phyloP scores from a whole-genome alignment of 352 stramenopile species.

The Phytophthora colocasiae region DNA sequence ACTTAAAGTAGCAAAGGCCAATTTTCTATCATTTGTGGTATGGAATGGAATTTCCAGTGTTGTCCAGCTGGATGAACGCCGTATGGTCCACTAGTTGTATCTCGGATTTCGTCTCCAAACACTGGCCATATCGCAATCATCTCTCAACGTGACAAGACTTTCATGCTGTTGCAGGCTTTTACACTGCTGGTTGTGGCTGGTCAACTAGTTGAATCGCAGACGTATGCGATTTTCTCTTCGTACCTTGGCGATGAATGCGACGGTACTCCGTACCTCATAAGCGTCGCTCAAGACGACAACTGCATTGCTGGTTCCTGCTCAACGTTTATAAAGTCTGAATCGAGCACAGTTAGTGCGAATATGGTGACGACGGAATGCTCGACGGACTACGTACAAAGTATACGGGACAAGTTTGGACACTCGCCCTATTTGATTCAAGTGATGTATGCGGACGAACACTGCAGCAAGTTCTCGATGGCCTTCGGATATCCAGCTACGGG shows the following conservation, averaged over 20 bases:
- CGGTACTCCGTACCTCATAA: slow-evolving; percentile 11
- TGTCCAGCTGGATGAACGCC: neutral
- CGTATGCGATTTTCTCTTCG: slow-evolving; percentile 14
- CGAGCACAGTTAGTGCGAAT: slow-evolving; percentile 4
- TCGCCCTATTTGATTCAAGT: slow-evolving; percentile 21
- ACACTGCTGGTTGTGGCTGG: neutral
- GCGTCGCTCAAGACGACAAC: slow-evolving; percentile 1
- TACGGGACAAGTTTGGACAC: slow-evolving; percentile 16
- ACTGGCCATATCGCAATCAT: no score
- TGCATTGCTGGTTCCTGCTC: slow-evolving; percentile 6
- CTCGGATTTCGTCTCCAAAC: no score
- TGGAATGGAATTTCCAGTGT: no score
- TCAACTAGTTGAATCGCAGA: neutral
- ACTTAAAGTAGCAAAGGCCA: neutral
- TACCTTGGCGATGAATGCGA: slow-evolving; percentile 22
- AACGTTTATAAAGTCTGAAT: no score
- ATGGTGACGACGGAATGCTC: slow-evolving; percentile 18
- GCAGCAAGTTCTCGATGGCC: neutral
- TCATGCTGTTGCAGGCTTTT: neutral
- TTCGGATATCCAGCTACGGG: slow-evolving; percentile 15
- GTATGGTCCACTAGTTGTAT: neutral
- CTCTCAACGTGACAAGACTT: neutral
- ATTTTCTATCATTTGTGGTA: no score
- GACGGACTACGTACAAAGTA: slow-evolving; percentile 9
- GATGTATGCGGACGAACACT: slow-evolving; percentile 9